Base-by-base conservation (phyloP, 2,329 filamentous ascomycete species). In the Clonostachys sp. region DNA sequence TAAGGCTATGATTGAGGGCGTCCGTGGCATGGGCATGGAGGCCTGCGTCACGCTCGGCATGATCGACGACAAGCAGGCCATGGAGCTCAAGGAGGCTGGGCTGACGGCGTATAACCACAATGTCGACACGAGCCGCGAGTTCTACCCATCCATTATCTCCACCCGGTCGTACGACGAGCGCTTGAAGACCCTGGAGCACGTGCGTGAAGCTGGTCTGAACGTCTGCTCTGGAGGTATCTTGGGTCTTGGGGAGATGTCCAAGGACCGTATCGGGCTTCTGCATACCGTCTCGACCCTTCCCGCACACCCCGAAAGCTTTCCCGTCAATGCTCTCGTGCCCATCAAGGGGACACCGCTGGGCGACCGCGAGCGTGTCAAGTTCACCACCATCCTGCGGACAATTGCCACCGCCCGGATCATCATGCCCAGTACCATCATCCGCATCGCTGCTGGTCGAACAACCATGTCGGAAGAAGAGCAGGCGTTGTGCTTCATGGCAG, bases 101-200 rank as follows among this genome's bases (percentile, higher is more conserved):
- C 69, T 96, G 57, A 95, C 91, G 14, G 91, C 91, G 1, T 95
- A 96, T 69, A 96, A 96, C 70, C 91, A 96, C 75, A 96, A 96
- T 63, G 78, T 96, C 54, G 91, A 96, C 68, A 96, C 91, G 2
- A 90, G 85, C 48, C 80, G 91, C 55, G 91, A 95, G 70, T 90
- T 90, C 66, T 95, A 96, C 61, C 89, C 91, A 0, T 84, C 77
- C 38, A 79, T 96, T 58, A 95, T 96, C 66, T 87, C 89, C 1
- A 95, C 91, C 0, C 77, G 91, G 36, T 84, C 81, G 8, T 96
- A 95, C 67, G 91, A 96, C 59, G 91, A 96, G 72, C 83, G 91
- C 2, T 74, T 96, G 40, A 75, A 84, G 61, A 95, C 91, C 0
- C 78, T 96, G 40, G 74, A 78, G 44, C 81, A 95, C 55, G 91